Evolutionary conservation across 2,329 filamentous ascomycete genomes (phyloP).

Genomic region (Teratosphaeria epicoccoides): DNA sequence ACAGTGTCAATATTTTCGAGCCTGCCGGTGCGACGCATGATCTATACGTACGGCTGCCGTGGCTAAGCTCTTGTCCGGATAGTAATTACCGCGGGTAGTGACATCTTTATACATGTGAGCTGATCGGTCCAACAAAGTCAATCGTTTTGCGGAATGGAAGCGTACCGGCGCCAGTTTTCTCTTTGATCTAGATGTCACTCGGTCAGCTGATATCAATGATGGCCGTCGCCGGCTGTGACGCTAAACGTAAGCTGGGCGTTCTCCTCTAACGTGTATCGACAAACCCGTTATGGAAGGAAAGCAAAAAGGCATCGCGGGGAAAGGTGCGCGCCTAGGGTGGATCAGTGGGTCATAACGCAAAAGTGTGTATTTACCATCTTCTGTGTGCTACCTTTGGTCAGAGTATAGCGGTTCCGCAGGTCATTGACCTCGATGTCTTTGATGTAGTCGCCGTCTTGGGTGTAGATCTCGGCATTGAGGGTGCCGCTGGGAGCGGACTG

Average conservation of each 20-base stretch:
- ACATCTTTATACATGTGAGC: conserved; percentile 77
- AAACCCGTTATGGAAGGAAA: conserved; percentile 18
- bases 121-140: conserved; percentile 34
- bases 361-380: conserved; percentile 90
- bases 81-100: conserved; percentile 92
- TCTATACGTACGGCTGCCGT: conserved; percentile 65
- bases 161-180: conserved; percentile 99
- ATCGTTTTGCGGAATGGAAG: conserved; percentile 39
- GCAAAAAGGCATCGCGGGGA: conserved; percentile 9
- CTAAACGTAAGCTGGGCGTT: conserved; percentile 38
- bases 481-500: conserved; percentile 41
- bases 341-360: conserved; percentile 49
- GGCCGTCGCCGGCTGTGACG: conserved; percentile 23
- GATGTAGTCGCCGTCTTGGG: conserved; percentile 94
- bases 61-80: conserved; percentile 95
- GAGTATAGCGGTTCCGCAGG: conserved; percentile 85
- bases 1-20: background rate
- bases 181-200: conserved; percentile 96
- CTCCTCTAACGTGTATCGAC: conserved; percentile 24
- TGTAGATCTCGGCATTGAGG: conserved; percentile 81
- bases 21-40: background rate
- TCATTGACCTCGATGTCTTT: conserved; percentile 99
- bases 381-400: conserved; percentile 95
- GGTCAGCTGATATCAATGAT: conserved; percentile 92
- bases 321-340: conserved; percentile 28